phyloP scores from a whole-genome alignment of 495 filamentous ascomycete species.

The Xylaria venustula region DNA sequence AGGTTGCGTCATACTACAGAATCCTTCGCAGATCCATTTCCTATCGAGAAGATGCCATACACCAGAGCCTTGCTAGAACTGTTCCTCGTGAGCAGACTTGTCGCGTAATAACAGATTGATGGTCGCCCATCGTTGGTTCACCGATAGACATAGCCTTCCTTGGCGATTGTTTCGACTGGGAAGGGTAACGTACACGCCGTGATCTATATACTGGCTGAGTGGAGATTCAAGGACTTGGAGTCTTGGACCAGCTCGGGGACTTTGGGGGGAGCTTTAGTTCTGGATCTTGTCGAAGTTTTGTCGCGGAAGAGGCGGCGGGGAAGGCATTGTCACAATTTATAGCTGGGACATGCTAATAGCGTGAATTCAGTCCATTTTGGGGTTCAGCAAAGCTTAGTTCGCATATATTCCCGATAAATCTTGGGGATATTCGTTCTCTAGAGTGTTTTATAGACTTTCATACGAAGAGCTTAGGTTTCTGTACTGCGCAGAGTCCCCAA shows the following conservation, averaged over 20 bases:
- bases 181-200: not conserved
- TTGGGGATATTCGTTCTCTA: no score
- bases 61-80: not conserved
- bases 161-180: not conserved
- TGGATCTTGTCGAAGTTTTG: no score
- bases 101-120: not conserved
- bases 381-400: no score
- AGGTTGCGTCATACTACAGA: slow-evolving; percentile 5
- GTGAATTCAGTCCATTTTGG: no score
- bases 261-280: no score
- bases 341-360: no score
- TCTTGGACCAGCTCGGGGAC: not conserved
- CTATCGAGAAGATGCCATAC: not conserved
- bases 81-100: not conserved
- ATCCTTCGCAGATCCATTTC: slow-evolving; percentile 3
- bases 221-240: not conserved
- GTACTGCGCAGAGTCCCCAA: no score
- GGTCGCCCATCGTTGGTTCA: not conserved
- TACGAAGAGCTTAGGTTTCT: no score
- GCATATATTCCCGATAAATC: no score
- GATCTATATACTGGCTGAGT: not conserved
- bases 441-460: no score
- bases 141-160: not conserved
- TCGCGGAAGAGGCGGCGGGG: no score
- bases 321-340: no score